Evolutionary conservation across 73 alveolate genomes (phyloP), one percentile per base, ranked within the genome.

Genomic region (Paramecium sexaurelia): DNA sequence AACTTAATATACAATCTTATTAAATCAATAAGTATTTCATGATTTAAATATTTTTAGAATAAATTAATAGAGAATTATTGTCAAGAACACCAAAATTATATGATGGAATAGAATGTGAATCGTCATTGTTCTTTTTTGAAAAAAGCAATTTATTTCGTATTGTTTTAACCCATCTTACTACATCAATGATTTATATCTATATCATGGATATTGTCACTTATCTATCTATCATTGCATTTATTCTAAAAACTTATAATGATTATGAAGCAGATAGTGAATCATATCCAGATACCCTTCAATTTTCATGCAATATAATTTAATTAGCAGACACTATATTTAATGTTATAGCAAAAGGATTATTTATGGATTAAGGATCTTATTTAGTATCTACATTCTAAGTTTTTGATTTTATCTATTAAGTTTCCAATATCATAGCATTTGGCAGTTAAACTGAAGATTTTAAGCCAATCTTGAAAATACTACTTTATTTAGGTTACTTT

Each of bases 311-410:
- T 61, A 61, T 61, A 26, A 61, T 61, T 22, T 11, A 61, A 26
- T 61, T 61, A 45, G 87, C 57, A 29, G 87, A 73, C 11, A 73
- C 57, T 3, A 27, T 73, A 35, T 73, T 73, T 33, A 73, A 73
- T 33, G 15, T 73, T 4, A 36, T 73, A 8, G 87, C 87, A 1
- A 36, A 73, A n/a, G 87, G 87, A 0, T 36, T 73, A 2, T 73
- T 1, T 73, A 33, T 73, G 56, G 87, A 73, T 9, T 5, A 73
- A 36, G 87, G 87, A 3, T 33, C 87, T 0, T 73, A 36, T 33
- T 36, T 39, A 3, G 57, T 33, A 9, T 33, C 55, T 1, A 73
- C 87, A 36, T 73, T 33, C 20, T 36, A 33, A n/a, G 87, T 73
- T 15, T 22, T 73, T 1, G 87, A 73, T 36, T 73, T 73, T 73